phyloP scores from a whole-genome alignment of 2,329 filamentous ascomycete genomes.

The Fulvia fulva region DNA sequence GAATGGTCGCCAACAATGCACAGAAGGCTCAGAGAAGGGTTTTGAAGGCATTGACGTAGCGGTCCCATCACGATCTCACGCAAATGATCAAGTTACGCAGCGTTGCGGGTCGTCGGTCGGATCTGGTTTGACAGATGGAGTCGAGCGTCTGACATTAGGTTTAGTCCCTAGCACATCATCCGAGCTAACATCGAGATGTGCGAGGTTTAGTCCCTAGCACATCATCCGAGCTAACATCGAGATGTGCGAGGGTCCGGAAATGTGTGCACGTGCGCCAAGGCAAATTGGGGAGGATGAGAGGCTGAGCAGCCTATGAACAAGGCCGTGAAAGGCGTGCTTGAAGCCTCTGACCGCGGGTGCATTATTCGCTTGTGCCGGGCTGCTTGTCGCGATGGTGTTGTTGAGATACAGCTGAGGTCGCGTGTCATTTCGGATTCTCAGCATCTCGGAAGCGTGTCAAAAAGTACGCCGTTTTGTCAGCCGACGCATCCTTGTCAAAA shows the following conservation, averaged over 20 bases:
- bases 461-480: too few species aligned
- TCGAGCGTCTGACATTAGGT: background rate
- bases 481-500: too few species aligned
- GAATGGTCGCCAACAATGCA: background rate
- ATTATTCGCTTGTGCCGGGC: background rate
- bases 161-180: constrained; percentile 2
- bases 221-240: constrained; percentile 1
- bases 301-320: background rate
- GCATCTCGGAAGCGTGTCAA: too few species aligned
- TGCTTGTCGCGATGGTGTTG: too few species aligned
- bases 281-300: background rate
- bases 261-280: background rate
- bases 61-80: background rate
- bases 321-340: background rate
- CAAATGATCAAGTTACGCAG: background rate
- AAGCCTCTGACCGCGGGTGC: background rate
- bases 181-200: background rate
- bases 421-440: too few species aligned
- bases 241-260: background rate
- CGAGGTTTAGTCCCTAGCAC: constrained; percentile 1
- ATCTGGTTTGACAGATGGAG: background rate
- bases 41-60: background rate
- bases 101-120: background rate
- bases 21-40: background rate
- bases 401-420: too few species aligned